Base-by-base conservation (phyloP, 1,284 basidiomycete species). In the Athelia sp. region DNA sequence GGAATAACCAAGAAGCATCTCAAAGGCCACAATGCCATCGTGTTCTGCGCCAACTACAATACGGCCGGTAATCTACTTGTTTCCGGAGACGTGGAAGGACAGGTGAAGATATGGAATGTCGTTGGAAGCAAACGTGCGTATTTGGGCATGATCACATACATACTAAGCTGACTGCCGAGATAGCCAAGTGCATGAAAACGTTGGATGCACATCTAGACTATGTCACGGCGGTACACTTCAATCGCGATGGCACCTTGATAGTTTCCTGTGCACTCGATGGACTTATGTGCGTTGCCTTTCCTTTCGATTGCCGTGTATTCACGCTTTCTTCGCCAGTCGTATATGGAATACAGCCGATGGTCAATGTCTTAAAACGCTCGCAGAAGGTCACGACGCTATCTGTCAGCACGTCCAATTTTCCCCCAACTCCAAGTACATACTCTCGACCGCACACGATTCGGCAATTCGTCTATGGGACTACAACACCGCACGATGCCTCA, bases 391-490 rank as follows among this genome's bases (percentile, higher is more conserved):
- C 50, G 84, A 94, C 54, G 86, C 90, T 0, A 84, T 96, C 26
- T 90, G 91, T 52, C 88, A 92, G 64, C 86, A 89, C 55, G 90
- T 93, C 13, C 80, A 87, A 56, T 98, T 98, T 71, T 94, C 95
- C 0, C 97, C 96, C 1, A 95, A 94, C 57, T 92, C 90, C 3
- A 90, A 90, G 68, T 96, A 93, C 64, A 87, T 99, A 48, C 78
- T 98, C 44, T 90, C 92, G 1, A 89, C 93, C 0, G 89, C 94
- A 0, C 86, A 98, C 56, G 94, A 98, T 60, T 91, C 84, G 52
- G 84, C 89, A 0, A 90, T 98, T 54, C 82, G 96, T 0, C 74
- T 99, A 13, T 98, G 97, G 93, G 93, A 98, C 61, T 93, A 96
- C 61, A 90, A 95, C 58, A 90, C 88, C 0, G 87, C 88, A 2